These are phyloP conservation scores for Dryadomyces quercus-mongolicae DNA, from an alignment of 2,329 filamentous ascomycete species.

Conservation along the genomic window DNA sequence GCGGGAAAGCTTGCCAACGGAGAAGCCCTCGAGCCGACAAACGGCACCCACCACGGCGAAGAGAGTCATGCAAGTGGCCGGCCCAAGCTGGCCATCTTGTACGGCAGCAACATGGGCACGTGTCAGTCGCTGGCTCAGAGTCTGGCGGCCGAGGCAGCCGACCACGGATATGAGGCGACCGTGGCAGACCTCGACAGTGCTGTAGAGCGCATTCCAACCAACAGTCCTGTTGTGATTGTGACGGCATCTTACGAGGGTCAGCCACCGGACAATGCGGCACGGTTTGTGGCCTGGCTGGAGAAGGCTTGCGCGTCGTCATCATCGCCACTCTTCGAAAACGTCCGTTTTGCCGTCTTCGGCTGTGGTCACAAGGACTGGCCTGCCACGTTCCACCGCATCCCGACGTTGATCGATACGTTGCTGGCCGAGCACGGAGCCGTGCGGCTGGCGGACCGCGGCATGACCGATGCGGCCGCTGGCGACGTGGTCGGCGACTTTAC, in stretches of 20 bases:
- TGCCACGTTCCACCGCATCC: constrained; percentile 52
- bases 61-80: constrained; percentile 7
- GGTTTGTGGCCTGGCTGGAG: constrained; percentile 59
- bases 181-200: constrained; percentile 49
- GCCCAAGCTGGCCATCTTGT: constrained; percentile 47
- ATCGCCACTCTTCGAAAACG: constrained; percentile 28
- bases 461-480: constrained; percentile 44
- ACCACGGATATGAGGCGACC: constrained; percentile 45
- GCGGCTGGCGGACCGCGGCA: constrained; percentile 35
- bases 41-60: neutral
- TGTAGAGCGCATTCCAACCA: constrained; percentile 44
- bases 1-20: constrained; percentile 6
- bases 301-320: constrained; percentile 7
- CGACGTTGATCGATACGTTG: constrained; percentile 40
- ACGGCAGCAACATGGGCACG: constrained; percentile 63
- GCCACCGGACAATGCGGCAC: constrained; percentile 57
- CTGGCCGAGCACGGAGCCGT: constrained; percentile 28
- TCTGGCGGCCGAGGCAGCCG: constrained; percentile 43
- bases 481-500: constrained; percentile 52
- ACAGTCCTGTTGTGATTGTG: constrained; percentile 50
- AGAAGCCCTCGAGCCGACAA: neutral
- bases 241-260: constrained; percentile 61
- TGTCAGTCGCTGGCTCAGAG: constrained; percentile 55
- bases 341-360: constrained; percentile 56
- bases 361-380: constrained; percentile 46